phyloP scores from a whole-genome alignment of 352 stramenopile species.

The Phytopythium delawarense region DNA sequence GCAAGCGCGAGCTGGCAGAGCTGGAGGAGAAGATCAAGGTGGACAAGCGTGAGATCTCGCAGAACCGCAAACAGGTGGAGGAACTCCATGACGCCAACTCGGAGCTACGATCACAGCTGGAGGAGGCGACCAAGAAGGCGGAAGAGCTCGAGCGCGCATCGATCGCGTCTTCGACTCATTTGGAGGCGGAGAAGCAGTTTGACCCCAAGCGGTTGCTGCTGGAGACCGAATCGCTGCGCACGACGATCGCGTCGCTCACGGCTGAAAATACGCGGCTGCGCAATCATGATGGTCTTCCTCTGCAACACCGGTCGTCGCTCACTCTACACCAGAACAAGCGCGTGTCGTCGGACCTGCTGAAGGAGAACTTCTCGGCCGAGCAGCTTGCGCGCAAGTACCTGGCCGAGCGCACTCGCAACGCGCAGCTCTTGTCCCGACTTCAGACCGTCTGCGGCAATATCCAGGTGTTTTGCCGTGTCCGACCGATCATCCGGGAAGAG shows the following conservation, averaged over 20 bases:
- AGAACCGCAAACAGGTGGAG: constrained; percentile 52
- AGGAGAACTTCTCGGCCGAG: constrained; percentile 57
- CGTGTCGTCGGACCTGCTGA: constrained; percentile 60
- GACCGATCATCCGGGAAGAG: constrained; percentile 78
- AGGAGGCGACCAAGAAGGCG: constrained; percentile 40
- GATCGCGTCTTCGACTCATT: constrained; percentile 24
- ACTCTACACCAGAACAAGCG: constrained; percentile 27
- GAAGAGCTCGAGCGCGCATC: constrained; percentile 40
- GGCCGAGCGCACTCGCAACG: constrained; percentile 76
- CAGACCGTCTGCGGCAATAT: constrained; percentile 92
- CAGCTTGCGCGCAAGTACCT: constrained; percentile 87
- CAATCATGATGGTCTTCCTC: constrained; percentile 38
- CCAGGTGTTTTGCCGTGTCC: constrained; percentile 91
- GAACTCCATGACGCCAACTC: constrained; percentile 44
- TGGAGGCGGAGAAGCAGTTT: constrained; percentile 23
- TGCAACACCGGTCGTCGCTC: constrained; percentile 13
- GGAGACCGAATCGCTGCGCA: constrained; percentile 57
- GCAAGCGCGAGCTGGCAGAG: constrained; percentile 26
- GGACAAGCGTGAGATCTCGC: constrained; percentile 42
- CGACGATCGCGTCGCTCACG: constrained; percentile 42
- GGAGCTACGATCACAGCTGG: constrained; percentile 46
- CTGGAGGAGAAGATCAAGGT: constrained; percentile 41
- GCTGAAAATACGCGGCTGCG: constrained; percentile 55
- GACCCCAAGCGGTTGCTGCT: constrained; percentile 32
- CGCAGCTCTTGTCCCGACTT: constrained; percentile 68